Base-by-base conservation (phyloP, 208 protist genomes). In the Leishmania martiniquensis region DNA sequence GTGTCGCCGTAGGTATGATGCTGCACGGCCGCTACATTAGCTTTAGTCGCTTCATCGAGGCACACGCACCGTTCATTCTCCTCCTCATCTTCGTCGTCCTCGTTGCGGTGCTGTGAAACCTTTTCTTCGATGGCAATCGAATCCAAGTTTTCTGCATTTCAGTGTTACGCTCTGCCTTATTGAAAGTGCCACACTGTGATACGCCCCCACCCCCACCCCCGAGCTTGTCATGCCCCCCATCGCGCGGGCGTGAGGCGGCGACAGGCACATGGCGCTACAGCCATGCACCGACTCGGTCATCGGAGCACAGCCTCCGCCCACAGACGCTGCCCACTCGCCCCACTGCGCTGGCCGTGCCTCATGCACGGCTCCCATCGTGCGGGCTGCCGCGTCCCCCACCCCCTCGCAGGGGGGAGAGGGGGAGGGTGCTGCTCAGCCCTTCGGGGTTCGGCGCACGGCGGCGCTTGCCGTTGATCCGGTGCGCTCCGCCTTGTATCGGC, bases 1-100 rank as follows among this genome's bases (percentile, higher is more conserved):
- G 80, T 7, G 68, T 87, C 13, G 85, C 78, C 0, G 83, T 97
- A 51, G 69, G 88, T 15, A 79, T 92, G 79, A 75, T 75, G 13
- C 59, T 72, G 44, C 79, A 91, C 80, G 90, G 91, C 4, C 59
- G 72, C 9, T 96, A 91, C 62, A 45, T 84, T 13, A 78, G 75
- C 45, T 32, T 65, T 2, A 17, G 59, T 1, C 88, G 81, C 20
- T 88, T 87, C 67, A 52, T 89, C 13, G 78, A 67, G 54, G 85
- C 91, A 3, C 85, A 90, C 66, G 20, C 86, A 0, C 89, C 91
- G 4, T 72, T 74, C 45, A 37, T 75, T 62, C 4, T 82, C 34
- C 75, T 83, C n/a, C 13, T 49, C n/a, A 29, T 78, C 39, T 52
- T 83, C 57, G 10, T 76, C 0, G 42, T 81, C 32, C 57, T 86